Conservation (phyloP, 2,329 filamentous ascomycete species). For the Dactylella cylindrospora region DNA sequence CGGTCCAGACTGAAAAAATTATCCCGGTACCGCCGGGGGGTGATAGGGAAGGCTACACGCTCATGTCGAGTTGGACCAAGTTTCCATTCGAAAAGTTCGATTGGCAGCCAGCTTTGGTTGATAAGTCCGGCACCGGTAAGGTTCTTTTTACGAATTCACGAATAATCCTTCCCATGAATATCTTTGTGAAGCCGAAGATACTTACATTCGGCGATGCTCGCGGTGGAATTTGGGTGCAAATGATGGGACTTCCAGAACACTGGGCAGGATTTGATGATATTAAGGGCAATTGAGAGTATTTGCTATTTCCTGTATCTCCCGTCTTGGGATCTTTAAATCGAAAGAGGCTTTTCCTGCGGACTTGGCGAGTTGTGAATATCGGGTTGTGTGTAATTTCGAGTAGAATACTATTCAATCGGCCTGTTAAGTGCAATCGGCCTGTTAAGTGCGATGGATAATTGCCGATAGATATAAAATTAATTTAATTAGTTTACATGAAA, state of each 20-base stretch:
- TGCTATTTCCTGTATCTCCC: too few species aligned
- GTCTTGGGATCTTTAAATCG: too few species aligned
- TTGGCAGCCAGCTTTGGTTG: conserved; percentile 9
- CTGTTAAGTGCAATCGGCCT: too few species aligned
- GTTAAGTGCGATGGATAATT: too few species aligned
- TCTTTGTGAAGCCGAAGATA: conserved; percentile 20
- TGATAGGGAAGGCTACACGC: conserved; percentile 11
- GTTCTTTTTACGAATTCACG: conserved; percentile 22
- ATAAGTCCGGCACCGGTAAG: not conserved
- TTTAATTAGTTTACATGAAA: too few species aligned
- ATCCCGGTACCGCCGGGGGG: conserved; percentile 12
- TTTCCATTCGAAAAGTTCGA: conserved; percentile 22
- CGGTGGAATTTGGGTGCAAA: conserved; percentile 28
- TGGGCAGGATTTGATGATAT: conserved; percentile 24
- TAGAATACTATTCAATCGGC: too few species aligned
- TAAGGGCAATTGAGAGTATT: too few species aligned
- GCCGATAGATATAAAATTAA: too few species aligned
- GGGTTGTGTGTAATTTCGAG: too few species aligned
- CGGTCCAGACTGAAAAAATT: conserved; percentile 15
- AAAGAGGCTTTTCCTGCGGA: too few species aligned
- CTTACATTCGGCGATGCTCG: conserved; percentile 11
- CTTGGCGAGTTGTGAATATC: too few species aligned
- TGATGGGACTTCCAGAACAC: conserved; percentile 19
- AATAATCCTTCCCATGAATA: conserved; percentile 17
- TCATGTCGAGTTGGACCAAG: conserved; percentile 20